Percentiles rank a stretch among this genome's conserved stretches.
These are phyloP conservation scores for Immersiporthe knoxdaviesiana DNA, from an alignment of 2,329 filamentous ascomycete genomes.

Conservation along the genomic window DNA sequence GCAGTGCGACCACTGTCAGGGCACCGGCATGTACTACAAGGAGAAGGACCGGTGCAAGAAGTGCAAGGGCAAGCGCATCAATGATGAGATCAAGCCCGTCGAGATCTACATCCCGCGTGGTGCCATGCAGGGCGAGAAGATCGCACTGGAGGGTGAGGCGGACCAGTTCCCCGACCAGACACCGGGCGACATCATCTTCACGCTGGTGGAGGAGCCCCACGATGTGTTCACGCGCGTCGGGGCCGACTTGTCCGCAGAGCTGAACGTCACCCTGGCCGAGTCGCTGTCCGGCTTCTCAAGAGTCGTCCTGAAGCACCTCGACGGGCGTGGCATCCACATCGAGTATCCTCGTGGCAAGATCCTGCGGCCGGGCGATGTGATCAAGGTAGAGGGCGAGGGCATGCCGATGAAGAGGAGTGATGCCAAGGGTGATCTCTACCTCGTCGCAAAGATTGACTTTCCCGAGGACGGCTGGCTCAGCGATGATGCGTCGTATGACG, in stretches of 20 bases:
- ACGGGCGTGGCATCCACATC: constrained; percentile 86
- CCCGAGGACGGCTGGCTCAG: constrained; percentile 84
- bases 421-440: constrained; percentile 80
- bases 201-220: constrained; percentile 80
- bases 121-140: constrained; percentile 83
- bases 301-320: constrained; percentile 88
- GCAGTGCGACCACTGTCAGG: constrained; percentile 80
- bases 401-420: constrained; percentile 94
- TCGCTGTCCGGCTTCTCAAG: constrained; percentile 87
- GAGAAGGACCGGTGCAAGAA: constrained; percentile 99
- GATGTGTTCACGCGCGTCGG: constrained; percentile 81
- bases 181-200: constrained; percentile 92
- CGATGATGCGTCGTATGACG: constrained; percentile 70
- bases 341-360: constrained; percentile 80
- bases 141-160: constrained; percentile 89
- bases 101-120: constrained; percentile 96
- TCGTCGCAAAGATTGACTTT: constrained; percentile 85
- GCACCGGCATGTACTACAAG: constrained; percentile 84
- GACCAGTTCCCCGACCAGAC: constrained; percentile 89
- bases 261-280: constrained; percentile 81
- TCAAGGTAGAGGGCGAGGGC: constrained; percentile 87
- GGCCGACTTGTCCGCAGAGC: constrained; percentile 78
- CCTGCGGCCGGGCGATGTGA: constrained; percentile 78
- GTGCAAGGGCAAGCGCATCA: constrained; percentile 91
- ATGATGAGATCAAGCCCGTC: constrained; percentile 87